Percentiles rank a stretch among this genome's conserved stretches.
Conservation (phyloP, 495 filamentous ascomycete genomes). For the Penicillium ucsense region DNA sequence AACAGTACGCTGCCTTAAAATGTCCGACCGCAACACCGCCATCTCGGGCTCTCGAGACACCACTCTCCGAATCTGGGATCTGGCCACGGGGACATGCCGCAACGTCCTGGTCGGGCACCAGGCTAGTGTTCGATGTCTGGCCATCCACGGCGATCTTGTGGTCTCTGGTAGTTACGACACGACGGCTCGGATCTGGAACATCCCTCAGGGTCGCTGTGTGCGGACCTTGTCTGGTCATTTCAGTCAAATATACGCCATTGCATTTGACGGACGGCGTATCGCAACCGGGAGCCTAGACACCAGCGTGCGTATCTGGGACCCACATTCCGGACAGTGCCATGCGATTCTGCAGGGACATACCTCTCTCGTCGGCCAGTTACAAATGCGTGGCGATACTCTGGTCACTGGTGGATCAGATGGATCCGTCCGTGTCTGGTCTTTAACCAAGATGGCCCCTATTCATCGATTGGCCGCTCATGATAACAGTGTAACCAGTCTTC, state of each 20-base stretch:
- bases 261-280: constrained; percentile 85
- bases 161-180: constrained; percentile 97
- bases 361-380: constrained; percentile 91
- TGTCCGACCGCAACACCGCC: constrained; percentile 86
- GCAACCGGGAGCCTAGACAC: constrained; percentile 97
- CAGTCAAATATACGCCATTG: constrained; percentile 97
- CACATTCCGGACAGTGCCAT: constrained; percentile 72
- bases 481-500: constrained; percentile 93
- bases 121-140: constrained; percentile 90
- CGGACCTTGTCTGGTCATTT: constrained; percentile 90
- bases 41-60: constrained; percentile 96
- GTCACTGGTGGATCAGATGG: constrained; percentile 96
- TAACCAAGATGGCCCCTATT: constrained; percentile 78
- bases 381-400: constrained; percentile 87
- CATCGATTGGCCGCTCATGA: constrained; percentile 96
- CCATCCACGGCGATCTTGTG: constrained; percentile 89
- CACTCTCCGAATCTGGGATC: constrained; percentile 90
- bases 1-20: constrained; percentile 93
- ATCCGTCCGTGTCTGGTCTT: constrained; percentile 89
- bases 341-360: constrained; percentile 97
- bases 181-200: constrained; percentile 94
- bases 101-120: constrained; percentile 94
- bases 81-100: constrained; percentile 72
- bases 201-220: constrained; percentile 82
- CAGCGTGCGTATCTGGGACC: constrained; percentile 95